Evolutionary conservation across 2,329 filamentous ascomycete species (phyloP), one percentile per base, ranked within the genome.

Genomic region (Amylocarpus encephaloides): DNA sequence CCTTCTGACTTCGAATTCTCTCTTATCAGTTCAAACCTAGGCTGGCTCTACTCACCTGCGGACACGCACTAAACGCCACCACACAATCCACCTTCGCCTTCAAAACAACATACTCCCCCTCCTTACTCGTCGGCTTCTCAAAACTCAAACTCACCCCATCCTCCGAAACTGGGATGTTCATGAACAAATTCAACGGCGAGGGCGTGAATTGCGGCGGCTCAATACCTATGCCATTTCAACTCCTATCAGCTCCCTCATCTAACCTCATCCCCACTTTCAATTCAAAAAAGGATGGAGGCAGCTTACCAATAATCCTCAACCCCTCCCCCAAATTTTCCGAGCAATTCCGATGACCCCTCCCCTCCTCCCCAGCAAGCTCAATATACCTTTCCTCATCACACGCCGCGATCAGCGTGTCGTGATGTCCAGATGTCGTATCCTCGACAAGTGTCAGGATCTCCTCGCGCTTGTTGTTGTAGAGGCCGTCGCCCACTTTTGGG

Each of bases 381-480:
- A 47, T 40, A 48, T 61, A 61, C 6, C 59, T 41, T 22, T 49
- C 47, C 30, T 40, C 40, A 48, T 61, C 56, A 47, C 57, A 61
- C 1, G 59, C 59, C 3, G 59, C 54, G 39, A 61, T 57, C 29
- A 60, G 26, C 15, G 56, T 61, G 45, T 61, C 59, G 35, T 61
- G 59, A 15, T 53, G 44, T 0, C 59, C 56, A 1, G 22, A 33
- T 3, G 56, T 57, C 6, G 57, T 60, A 41, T 61, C 59, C 41
- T 61, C 54, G 7, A 42, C 36, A 2, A 61, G 26, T 1, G 53
- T 56, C 15, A 61, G 41, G 29, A 61, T 46, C 30, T 52, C 53
- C 26, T 56, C 43, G 3, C 57, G 32, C 46, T 54, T 48, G 19
- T 61, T 59, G 46, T 55, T 53, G 22, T 49, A 57, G 7, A 61